Base-by-base conservation (phyloP, 1,284 basidiomycete species). In the Apiotrichum veenhuisii region DNA sequence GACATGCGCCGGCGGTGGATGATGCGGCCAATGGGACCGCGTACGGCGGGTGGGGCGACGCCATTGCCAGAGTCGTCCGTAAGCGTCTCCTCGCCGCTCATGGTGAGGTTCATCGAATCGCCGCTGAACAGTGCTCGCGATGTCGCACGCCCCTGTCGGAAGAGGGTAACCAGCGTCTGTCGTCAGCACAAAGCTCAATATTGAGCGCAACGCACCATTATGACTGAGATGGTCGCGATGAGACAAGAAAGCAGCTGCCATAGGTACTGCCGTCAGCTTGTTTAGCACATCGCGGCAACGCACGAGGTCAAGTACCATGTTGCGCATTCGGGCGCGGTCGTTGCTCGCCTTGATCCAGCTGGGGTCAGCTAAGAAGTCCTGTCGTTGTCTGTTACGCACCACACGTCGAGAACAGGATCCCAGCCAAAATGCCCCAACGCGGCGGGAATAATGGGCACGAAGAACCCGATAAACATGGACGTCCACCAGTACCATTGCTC, bases 201-300 rank as follows among this genome's bases (percentile, higher is more conserved):
- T 20, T 26, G 5, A 17, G 10, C 9, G 23, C 14, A 3, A 10
- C 9, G 17, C 27, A 49, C 48, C 37, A 52, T 44, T 15, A 59
- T 51, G 14, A 71, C 66, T 0, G 64, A 47, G 1, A 61, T 45
- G 11, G 60, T 60, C 2, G 70, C 67, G 12, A 72, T 59, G 26
- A 61, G n/a, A 30, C 64, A 64, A 5, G 70, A 65, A 20, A 69
- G 50, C 4, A 66, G 57, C 48, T 72, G 69, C 69, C 69, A 71
- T 7, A 72, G 61, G 43, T 71, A 72, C 64, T n/a, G 65, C 52
- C 37, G 63, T 67, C 64, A 43, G 42, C 25, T 20, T 22, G 22
- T 5, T 10, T n/a, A n/a, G n/a, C 17, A 26, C 4, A 26, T 11
- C 9, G 3, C 15, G 12, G 2, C 9, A 7, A 44, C 42, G 11